These are phyloP conservation scores for Grosmannia clavigera DNA, from an alignment of 2,329 filamentous ascomycete species.

Conservation along the genomic window DNA sequence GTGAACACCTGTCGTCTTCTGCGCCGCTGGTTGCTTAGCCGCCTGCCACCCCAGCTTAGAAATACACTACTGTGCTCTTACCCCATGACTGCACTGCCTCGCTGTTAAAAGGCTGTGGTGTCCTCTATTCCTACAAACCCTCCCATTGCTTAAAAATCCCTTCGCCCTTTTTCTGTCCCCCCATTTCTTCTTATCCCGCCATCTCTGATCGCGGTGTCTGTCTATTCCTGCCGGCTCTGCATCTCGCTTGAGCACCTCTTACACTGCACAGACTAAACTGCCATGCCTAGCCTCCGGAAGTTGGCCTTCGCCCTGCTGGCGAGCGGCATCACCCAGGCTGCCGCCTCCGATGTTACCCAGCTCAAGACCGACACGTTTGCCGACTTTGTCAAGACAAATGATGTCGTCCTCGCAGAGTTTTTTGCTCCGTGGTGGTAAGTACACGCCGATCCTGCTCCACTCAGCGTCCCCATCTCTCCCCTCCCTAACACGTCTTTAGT, in stretches of 20 bases:
- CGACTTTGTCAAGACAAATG: conserved; percentile 72
- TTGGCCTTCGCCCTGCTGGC: conserved; percentile 42
- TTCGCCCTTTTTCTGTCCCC: not conserved
- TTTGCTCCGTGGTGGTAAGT: conserved; percentile 39
- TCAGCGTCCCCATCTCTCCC: not conserved
- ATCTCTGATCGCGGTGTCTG: not conserved
- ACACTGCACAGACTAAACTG: conserved; percentile 11
- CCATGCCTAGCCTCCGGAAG: conserved; percentile 35
- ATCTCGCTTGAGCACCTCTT: too few species aligned
- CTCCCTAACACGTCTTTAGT: conserved; percentile 28
- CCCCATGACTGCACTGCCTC: too few species aligned
- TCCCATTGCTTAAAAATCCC: not conserved
- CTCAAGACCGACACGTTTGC: conserved; percentile 81
- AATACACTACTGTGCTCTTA: not conserved
- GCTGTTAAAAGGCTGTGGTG: not conserved
- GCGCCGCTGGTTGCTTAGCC: not conserved
- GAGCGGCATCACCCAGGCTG: conserved; percentile 43
- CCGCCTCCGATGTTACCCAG: conserved; percentile 68
- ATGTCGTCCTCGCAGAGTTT: conserved; percentile 83
- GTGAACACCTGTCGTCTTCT: conserved; percentile 14
- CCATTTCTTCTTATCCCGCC: not conserved
- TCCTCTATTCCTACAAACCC: not conserved
- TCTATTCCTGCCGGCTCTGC: not conserved
- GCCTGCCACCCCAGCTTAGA: conserved; percentile 3
- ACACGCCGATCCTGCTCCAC: not conserved